A percentile compares a stretch with the other conserved stretches of the same genome.
These are phyloP conservation scores for Calycina herbarum DNA, from an alignment of 2,329 filamentous ascomycete species.

Conservation along the genomic window DNA sequence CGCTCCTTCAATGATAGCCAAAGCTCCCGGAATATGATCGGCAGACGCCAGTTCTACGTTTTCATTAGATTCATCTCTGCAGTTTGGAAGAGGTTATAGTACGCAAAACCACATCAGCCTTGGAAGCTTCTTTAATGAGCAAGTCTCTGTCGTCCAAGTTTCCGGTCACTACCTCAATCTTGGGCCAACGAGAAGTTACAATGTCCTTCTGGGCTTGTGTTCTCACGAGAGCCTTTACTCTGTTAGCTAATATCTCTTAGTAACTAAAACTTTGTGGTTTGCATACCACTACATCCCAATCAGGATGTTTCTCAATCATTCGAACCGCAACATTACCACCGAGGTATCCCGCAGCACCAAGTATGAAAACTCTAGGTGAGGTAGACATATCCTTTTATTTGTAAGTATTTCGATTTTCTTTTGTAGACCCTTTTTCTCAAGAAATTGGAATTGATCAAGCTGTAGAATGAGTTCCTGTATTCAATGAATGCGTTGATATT, in stretches of 20 bases:
- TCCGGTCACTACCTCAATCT: slow-evolving; percentile 35
- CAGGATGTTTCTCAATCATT: slow-evolving; percentile 25
- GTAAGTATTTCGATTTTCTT: too few relatives aligned
- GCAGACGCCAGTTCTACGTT: slow-evolving; percentile 27
- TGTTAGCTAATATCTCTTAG: not conserved
- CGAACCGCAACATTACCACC: slow-evolving; percentile 23
- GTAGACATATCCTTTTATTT: not conserved
- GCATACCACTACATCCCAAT: slow-evolving; percentile 22
- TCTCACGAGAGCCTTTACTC: slow-evolving; percentile 20
- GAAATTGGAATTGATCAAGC: too few relatives aligned
- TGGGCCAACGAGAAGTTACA: slow-evolving; percentile 19
- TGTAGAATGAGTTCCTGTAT: too few relatives aligned
- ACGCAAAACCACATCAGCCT: slow-evolving; percentile 42
- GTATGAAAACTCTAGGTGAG: slow-evolving; percentile 28
- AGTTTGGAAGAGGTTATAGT: not conserved
- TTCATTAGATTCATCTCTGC: not conserved
- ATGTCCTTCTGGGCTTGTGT: slow-evolving; percentile 23
- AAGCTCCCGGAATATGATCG: slow-evolving; percentile 35
- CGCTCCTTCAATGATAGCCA: slow-evolving; percentile 49
- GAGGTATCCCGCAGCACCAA: slow-evolving; percentile 29
- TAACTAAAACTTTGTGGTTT: not conserved
- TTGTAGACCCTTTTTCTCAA: too few relatives aligned
- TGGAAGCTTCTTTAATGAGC: slow-evolving; percentile 35
- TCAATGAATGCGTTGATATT: too few relatives aligned
- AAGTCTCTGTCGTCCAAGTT: slow-evolving; percentile 38